Base-by-base conservation (phyloP, 495 filamentous ascomycete genomes). In the Apodospora peruviana region DNA sequence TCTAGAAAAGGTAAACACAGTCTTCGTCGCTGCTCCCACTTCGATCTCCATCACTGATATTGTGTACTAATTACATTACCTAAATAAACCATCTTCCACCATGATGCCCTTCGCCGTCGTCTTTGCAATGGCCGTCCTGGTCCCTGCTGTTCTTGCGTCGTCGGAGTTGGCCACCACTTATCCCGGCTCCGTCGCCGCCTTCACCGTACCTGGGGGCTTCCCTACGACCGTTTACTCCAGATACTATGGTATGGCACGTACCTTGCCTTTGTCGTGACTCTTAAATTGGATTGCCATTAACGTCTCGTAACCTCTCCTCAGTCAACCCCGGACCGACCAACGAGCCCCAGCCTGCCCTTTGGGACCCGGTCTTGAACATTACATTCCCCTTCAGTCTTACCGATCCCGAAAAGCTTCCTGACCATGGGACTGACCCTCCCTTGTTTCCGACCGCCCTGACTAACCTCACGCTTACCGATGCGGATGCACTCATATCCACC, bases 351-450 rank as follows among this genome's bases (percentile, higher is more conserved):
- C 80, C 80, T 9, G 70, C 70, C 29, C 64, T 84, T 17, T 67
- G 74, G 47, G 78, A 83, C 53, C 75, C 79, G 0, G 67, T 82
- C 23, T 56, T 81, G 40, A 74, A 82, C 45, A 65, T 77, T 52
- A 81, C 74, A 0, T 84, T 72, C 34, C 78, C 80, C 2, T 65
- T 70, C 42, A 75, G 80, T 52, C 59, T 84, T 40, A 83, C 80
- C 0, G 68, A 77, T 51, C 78, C 78, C 0, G 65, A 73, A 36
- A 68, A 68, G 0, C 70, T 82, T 23, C 80, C 78, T 4, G 59
- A 55, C 4, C 54, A 68, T 18, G 72, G 74, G 45, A 37, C 58
- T 24, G 80, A 84, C 52, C 75, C 73, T 2, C 52, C 76, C n/a
- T 61, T 72, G 46, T 79, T 67, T 35, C 80, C 77, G 7, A 41